Base-by-base conservation (phyloP, 2,329 filamentous ascomycete species). In the Stagonosporopsis cucurbitacearum region DNA sequence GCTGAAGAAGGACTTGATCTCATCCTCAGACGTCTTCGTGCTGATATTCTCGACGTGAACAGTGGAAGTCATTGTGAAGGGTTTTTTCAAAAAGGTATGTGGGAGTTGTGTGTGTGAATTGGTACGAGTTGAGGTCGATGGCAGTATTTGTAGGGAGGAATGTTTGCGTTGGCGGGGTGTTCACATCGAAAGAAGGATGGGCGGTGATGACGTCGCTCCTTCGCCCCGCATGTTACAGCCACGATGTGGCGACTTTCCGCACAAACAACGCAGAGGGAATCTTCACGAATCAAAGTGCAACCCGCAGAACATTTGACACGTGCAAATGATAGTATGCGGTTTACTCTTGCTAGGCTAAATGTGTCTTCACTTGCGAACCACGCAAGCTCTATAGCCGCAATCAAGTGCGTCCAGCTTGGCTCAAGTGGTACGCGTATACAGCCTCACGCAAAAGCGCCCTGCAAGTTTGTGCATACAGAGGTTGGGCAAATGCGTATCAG, bases 1-100 rank as follows among this genome's bases (percentile, higher is more conserved):
- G 82, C 90, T 95, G 84, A 99, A 99, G 84, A 99, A 99, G 75
- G 96, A 93, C 73, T 87, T 87, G 69, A 99, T 88, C 79, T 98
- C 92, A 80, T 93, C 89, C 79, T 99, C 92, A 66, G 85, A 87
- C 54, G 94, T 97, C 75, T 88, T 80, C 60, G 82, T 75, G 66
- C 90, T 87, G 79, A 99, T 96, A 81, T 95, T 93, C 80, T 90
- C 90, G 71, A 98, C 93, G 80, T 93, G 81, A 63, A 97, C 91
- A 46, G 90, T 94, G 69, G 80, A 84, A 57, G 81, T 76, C 81
- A 83, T 82, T 62, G 40, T 78, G 63, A 52, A 40, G 13, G 45
- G 11, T 46, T 6, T 22, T 15, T 35, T 23, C 9, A 43, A 15
- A 35, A 36, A 15, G 59, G 30, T 57, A 39, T 41, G 37, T 30